Conservation (phyloP, 164 flowering plant genomes). For the Nelumbo lutea region DNA sequence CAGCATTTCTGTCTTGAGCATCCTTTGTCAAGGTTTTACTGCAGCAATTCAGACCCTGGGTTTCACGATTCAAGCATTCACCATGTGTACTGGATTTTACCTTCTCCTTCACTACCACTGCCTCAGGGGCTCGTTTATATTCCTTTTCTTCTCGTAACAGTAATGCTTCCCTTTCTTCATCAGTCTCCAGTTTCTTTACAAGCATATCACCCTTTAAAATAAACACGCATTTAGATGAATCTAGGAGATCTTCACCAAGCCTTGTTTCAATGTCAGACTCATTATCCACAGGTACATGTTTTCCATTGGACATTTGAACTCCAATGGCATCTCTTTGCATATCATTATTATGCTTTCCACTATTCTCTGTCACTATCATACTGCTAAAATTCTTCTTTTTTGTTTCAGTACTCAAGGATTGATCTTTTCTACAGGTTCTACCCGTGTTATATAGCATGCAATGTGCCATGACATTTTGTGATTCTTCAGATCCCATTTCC, state of each 20-base stretch:
- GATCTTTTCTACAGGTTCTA: not conserved
- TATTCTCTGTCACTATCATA: not conserved
- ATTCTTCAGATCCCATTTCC: not conserved
- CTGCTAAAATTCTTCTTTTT: not conserved
- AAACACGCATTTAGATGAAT: not conserved
- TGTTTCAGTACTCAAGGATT: not conserved
- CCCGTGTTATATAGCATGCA: not conserved
- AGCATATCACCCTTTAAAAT: not conserved
- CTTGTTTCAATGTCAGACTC: not conserved
- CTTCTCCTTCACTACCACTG: conserved; percentile 9
- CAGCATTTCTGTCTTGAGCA: not conserved
- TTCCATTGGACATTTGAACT: not conserved
- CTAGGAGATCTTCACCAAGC: not conserved
- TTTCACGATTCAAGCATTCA: conserved; percentile 12
- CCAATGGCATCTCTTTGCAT: not conserved
- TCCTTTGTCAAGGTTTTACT: not conserved
- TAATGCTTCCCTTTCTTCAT: conserved; percentile 4
- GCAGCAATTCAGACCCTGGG: not conserved
- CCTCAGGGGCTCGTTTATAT: conserved; percentile 4
- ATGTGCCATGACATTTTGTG: not conserved
- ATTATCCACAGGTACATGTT: not conserved
- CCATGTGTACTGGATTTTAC: conserved; percentile 5
- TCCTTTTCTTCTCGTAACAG: not conserved
- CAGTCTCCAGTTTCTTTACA: not conserved
- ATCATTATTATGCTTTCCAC: not conserved